Evolutionary conservation across 768 basidiomycete species (phyloP), one percentile per base, ranked within the genome.

Genomic region (Phylloporus sp.): DNA sequence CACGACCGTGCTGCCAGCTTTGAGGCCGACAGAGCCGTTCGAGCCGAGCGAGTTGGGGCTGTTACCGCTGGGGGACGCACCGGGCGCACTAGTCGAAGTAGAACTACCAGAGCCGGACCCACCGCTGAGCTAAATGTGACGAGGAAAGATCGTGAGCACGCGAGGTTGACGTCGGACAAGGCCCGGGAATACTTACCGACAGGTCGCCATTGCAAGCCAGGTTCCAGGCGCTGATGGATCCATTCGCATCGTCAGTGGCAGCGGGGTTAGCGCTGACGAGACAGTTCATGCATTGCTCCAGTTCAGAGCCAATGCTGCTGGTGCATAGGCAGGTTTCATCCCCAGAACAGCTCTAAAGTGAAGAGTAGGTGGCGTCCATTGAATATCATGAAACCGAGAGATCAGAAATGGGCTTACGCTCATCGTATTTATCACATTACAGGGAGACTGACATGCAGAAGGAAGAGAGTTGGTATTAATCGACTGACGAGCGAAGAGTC

Each of bases 401-500:
- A 20, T 5, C 6, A 22, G 6, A 22, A 27, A 51, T 23, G 22
- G 8, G 40, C 66, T 45, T 43, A 66, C 66, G 9, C 13, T 26
- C 38, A 65, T 50, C 11, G 52, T 56, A 24, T 52, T 46, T 15
- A 67, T 1, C n/a, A 63, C 61, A 26, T 54, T 15, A 32, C 63
- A 65, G 2, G 61, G 18, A 13, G 35, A 48, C 48, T 65, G 63
- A 47, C 65, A 66, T 32, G 43, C 34, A 9, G 56, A 1, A 5
- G 63, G 66, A 23, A 60, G 50, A 5, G 27, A 13, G 10, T 31
- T 45, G 10, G 57, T 20, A 12, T 50, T 22, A 12, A 55, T 16
- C 12, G 39, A n/a, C 31, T 68, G 66, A n/a, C 63, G 65, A 40
- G 20, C 52, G n/a, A 27, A 56, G 18, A 66, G 63, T 10, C 45